These are phyloP conservation scores for Ceratobasidium theobromae DNA, from an alignment of 1,284 basidiomycete genomes.

Conservation along the genomic window DNA sequence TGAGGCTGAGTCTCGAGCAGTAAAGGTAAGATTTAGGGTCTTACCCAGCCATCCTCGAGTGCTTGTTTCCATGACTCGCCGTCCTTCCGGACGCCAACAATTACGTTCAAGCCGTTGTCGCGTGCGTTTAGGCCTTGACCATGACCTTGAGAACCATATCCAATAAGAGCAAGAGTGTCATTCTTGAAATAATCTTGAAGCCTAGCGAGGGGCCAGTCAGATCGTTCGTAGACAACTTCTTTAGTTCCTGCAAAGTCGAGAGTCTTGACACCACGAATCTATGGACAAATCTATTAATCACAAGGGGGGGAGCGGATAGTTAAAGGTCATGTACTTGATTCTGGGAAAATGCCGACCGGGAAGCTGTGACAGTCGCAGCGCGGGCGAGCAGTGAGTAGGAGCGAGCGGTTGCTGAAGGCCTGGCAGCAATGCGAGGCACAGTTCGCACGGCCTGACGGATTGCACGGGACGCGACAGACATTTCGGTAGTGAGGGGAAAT, in stretches of 20 bases:
- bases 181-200: conserved; percentile 99
- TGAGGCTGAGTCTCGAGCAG: background rate
- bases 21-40: conserved; percentile 37
- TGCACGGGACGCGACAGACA: conserved; percentile 46
- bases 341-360: conserved; percentile 22
- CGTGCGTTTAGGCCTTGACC: conserved; percentile 98
- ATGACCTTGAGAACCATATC: conserved; percentile 99
- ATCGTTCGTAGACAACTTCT: conserved; percentile 96
- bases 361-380: conserved; percentile 46
- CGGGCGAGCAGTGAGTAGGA: conserved; percentile 74
- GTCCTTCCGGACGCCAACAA: conserved; percentile 96
- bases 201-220: conserved; percentile 97
- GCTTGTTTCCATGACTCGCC: conserved; percentile 98
- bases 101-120: conserved; percentile 98
- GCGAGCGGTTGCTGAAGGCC: conserved; percentile 53
- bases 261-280: conserved; percentile 85
- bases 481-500: conserved; percentile 48
- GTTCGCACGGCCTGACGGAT: conserved; percentile 63
- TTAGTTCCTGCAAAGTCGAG: conserved; percentile 97
- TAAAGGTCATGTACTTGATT: conserved; percentile 6
- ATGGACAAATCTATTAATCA: background rate
- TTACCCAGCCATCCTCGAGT: conserved; percentile 93
- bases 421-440: conserved; percentile 52
- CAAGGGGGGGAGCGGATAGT: background rate
- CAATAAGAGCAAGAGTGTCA: conserved; percentile 98